A percentile compares a stretch with the other conserved stretches of the same genome.
phyloP scores from a whole-genome alignment of 2,329 filamentous ascomycete species.

The Verticillium dahliae region DNA sequence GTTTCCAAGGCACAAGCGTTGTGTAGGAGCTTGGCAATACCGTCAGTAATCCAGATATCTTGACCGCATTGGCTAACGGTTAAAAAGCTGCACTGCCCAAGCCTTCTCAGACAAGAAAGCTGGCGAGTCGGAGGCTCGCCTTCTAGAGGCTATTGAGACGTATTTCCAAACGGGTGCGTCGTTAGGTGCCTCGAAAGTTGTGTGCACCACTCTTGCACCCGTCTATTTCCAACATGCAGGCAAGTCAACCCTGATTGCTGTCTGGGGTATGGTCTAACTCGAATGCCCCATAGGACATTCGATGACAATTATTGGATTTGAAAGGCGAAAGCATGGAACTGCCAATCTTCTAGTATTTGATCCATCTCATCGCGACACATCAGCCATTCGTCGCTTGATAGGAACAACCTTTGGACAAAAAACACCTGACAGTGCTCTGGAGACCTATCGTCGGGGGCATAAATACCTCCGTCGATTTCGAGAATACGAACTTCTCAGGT shows the following conservation, averaged over 20 bases:
- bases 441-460: slow-evolving; percentile 65
- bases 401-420: slow-evolving; percentile 37
- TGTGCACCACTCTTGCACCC: slow-evolving; percentile 66
- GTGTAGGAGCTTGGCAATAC: slow-evolving; percentile 62
- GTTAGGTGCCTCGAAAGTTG: slow-evolving; percentile 53
- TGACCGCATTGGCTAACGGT: background rate
- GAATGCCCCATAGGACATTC: slow-evolving; percentile 61
- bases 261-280: background rate
- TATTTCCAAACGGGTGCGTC: slow-evolving; percentile 63
- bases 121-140: slow-evolving; percentile 39
- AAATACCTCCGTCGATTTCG: slow-evolving; percentile 63
- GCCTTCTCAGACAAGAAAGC: slow-evolving; percentile 46
- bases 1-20: slow-evolving; percentile 65
- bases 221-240: slow-evolving; percentile 85
- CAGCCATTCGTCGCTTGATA: slow-evolving; percentile 53
- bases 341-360: slow-evolving; percentile 80
- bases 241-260: slow-evolving; percentile 20
- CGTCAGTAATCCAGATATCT: slow-evolving; percentile 34
- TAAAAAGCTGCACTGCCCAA: slow-evolving; percentile 52
- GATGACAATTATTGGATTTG: slow-evolving; percentile 81
- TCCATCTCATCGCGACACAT: slow-evolving; percentile 69
- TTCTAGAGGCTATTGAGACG: slow-evolving; percentile 62
- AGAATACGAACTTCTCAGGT: slow-evolving; percentile 67
- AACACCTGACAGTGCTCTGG: slow-evolving; percentile 50
- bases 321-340: slow-evolving; percentile 57